Evolutionary conservation across 2,329 filamentous ascomycete genomes (phyloP).

Genomic region (Diaporthe ilicicola): DNA sequence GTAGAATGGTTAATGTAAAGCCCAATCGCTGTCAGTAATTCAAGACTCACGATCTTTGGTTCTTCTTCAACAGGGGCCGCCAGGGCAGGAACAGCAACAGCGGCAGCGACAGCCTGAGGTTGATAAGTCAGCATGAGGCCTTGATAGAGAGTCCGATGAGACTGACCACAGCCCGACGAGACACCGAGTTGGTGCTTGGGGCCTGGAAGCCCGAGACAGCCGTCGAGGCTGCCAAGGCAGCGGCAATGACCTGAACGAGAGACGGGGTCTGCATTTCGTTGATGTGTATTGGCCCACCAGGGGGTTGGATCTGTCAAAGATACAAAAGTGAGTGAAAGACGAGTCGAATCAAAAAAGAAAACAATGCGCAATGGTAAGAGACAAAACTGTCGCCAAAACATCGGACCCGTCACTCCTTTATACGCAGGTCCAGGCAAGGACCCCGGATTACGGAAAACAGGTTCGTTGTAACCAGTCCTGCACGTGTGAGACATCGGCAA

Average conservation of each 20-base stretch:
- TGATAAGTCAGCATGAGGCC: neutral
- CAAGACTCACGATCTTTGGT: neutral
- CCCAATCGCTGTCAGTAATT: neutral
- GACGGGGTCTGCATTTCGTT: constrained; percentile 1
- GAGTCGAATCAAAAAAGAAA: neutral
- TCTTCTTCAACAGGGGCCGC: constrained; percentile 9
- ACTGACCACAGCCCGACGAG: neutral
- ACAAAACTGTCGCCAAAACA: neutral
- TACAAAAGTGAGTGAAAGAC: neutral
- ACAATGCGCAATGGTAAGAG: neutral
- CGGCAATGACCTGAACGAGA: neutral
- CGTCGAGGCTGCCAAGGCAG: constrained; percentile 8
- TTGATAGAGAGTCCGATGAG: neutral
- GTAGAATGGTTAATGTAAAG: neutral
- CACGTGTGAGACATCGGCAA: neutral
- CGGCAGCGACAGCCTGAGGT: neutral
- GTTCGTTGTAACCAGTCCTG: neutral
- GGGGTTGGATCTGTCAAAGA: neutral
- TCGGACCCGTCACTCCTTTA: neutral
- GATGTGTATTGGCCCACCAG: neutral
- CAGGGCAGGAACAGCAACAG: constrained; percentile 11
- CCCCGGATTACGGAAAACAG: too few species aligned
- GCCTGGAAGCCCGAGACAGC: constrained; percentile 10
- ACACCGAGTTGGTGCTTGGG: neutral
- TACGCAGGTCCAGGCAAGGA: neutral